Evolutionary conservation across 768 basidiomycete genomes (phyloP), one percentile per base, ranked within the genome.

Genomic region (Suillus bovinus): DNA sequence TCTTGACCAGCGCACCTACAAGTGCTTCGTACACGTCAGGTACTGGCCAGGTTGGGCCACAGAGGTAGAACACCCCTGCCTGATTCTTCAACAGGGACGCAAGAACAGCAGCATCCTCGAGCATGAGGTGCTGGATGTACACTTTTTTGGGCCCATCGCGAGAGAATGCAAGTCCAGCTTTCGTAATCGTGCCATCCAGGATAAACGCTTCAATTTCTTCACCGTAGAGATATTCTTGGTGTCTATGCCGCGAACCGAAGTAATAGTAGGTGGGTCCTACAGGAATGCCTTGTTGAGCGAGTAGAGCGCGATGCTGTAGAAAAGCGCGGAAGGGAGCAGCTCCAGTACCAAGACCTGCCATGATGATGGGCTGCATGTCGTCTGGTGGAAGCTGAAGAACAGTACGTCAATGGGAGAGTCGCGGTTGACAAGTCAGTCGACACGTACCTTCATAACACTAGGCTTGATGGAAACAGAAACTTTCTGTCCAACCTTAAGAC

Each of bases 311-410:
- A 76, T 99, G 88, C 74, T 99, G 97, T 64, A 98, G 86, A 84
- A 99, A 99, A 8, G 97, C 97, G 62, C 97, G 93, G 91, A 99
- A 99, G 27, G 97, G 97, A 13, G 97, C 97, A 10, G 95, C 97
- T 61, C 96, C 97, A 4, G 97, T 99, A 55, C 97, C 97, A 34
- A 99, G 88, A 66, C 97, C 97, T 38, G 96, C 94, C 93, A 99
- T 95, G 77, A 99, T 96, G 76, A 99, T 82, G 42, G 97, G 97
- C 71, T 96, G 95, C 52, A 81, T 84, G 72, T 87, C 81, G 71
- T 86, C 83, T 0, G 90, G 90, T 59, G 97, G 97, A 6, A 99
- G 81, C 91, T 94, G 66, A 47, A 54, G 10, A 46, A 38, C 44
- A 59, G 4, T 74, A 33, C 72, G 66, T 27, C 59, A 16, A 36